Conservation (phyloP, 208 protist species). For the Acanthamoeba lenticulata region DNA sequence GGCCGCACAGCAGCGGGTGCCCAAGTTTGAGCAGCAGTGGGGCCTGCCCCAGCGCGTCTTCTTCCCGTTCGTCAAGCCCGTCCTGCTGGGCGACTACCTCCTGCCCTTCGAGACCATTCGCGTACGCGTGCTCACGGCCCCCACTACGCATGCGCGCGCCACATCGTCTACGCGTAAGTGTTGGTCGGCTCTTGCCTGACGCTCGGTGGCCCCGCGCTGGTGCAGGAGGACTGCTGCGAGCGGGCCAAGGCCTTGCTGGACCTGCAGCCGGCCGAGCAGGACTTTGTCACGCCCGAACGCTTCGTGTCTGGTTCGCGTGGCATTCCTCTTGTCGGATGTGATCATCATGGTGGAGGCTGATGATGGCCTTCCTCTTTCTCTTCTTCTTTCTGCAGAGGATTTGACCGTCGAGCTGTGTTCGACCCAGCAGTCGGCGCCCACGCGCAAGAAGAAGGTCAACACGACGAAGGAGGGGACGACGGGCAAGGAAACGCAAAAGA, state of each 20-base stretch:
- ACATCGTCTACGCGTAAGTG: too few relatives aligned
- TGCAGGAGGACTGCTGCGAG: too few relatives aligned
- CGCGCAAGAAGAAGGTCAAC: too few relatives aligned
- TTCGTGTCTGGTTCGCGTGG: background rate
- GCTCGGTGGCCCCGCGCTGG: too few relatives aligned
- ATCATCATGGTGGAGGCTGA: background rate
- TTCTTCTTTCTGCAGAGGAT: background rate
- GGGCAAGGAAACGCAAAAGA: background rate
- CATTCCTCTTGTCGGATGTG: background rate
- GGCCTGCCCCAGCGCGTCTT: background rate
- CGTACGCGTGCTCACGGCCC: too few relatives aligned
- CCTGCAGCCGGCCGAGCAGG: background rate
- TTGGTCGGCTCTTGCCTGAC: too few relatives aligned
- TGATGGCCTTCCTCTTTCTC: background rate
- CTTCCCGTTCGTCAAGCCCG: background rate
- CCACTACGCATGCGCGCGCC: too few relatives aligned
- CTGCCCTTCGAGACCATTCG: background rate
- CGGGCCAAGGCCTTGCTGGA: too few relatives aligned
- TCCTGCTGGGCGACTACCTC: background rate
- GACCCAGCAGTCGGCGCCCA: background rate
- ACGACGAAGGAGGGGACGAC: too few relatives aligned
- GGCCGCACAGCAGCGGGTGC: background rate
- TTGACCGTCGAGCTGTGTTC: background rate
- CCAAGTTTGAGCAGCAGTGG: constrained; percentile 10
- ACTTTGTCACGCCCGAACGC: background rate